Conservation (phyloP, 2,329 filamentous ascomycete species). For the Zymoseptoria brevis region DNA sequence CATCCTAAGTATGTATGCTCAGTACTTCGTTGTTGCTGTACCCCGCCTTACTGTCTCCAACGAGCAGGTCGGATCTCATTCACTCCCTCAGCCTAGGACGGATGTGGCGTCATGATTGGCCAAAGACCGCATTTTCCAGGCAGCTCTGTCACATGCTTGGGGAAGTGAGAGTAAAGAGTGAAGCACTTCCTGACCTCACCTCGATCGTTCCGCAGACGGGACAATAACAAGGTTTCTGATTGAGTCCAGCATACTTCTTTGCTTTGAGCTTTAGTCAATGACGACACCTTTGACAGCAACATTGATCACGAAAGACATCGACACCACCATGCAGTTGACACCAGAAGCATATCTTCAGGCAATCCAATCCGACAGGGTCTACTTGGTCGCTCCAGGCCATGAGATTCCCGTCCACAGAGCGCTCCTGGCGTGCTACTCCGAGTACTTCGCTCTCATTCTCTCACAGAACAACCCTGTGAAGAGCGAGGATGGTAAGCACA, state of each 20-base stretch:
- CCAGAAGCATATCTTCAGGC: not conserved
- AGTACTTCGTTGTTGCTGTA: not conserved
- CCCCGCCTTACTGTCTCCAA: not conserved
- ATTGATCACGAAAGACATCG: not conserved
- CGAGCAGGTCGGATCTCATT: not conserved
- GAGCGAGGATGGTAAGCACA: not conserved
- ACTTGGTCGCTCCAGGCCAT: not conserved
- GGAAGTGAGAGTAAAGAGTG: not conserved
- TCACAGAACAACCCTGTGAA: not conserved
- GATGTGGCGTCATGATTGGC: not conserved
- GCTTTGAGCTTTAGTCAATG: not conserved
- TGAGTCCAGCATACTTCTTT: not conserved
- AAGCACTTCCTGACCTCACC: not conserved
- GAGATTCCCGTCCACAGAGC: not conserved
- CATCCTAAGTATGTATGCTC: conserved; percentile 14
- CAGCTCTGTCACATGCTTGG: not conserved
- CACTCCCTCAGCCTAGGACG: not conserved
- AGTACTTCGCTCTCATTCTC: not conserved
- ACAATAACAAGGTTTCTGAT: not conserved
- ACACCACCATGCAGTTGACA: not conserved
- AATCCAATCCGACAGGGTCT: not conserved
- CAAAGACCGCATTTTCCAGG: not conserved
- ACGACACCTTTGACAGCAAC: not conserved
- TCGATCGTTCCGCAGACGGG: not conserved
- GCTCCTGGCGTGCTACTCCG: conserved; percentile 3